Evolutionary conservation across 768 basidiomycete genomes (phyloP).

Genomic region (Clavulina sp.): DNA sequence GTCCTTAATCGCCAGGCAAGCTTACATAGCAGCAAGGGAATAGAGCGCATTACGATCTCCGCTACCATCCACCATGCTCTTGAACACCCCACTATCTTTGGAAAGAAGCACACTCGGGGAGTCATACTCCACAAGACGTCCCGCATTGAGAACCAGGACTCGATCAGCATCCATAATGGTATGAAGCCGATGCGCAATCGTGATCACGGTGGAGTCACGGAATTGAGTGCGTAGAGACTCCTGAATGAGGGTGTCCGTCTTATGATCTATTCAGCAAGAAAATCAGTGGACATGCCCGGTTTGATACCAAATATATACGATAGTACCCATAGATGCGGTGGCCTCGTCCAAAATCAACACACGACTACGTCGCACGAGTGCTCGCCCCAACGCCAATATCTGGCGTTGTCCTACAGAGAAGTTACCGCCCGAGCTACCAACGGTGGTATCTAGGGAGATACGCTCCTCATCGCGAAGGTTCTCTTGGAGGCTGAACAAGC

Average conservation of each 20-base stretch:
- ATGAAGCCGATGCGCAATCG: slow-evolving; percentile 41
- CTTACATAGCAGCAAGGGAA: no score
- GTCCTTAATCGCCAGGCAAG: no score
- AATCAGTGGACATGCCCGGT: not conserved
- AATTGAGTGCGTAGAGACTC: slow-evolving; percentile 31
- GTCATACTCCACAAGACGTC: slow-evolving; percentile 39
- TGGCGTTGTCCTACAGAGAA: slow-evolving; percentile 28
- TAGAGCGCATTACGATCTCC: not conserved
- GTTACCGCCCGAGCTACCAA: slow-evolving; percentile 22
- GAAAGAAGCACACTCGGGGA: slow-evolving; percentile 32
- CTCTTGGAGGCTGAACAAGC: slow-evolving; percentile 14
- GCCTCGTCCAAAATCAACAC: slow-evolving; percentile 19
- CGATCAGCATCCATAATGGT: slow-evolving; percentile 25
- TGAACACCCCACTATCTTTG: slow-evolving; percentile 33
- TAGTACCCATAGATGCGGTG: slow-evolving; percentile 13
- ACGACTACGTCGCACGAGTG: slow-evolving; percentile 38
- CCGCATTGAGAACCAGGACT: slow-evolving; percentile 24
- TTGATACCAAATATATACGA: not conserved
- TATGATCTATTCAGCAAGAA: slow-evolving; percentile 28
- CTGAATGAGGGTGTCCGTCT: slow-evolving; percentile 40
- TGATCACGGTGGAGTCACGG: slow-evolving; percentile 32
- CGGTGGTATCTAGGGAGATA: slow-evolving; percentile 20
- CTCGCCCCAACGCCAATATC: slow-evolving; percentile 22
- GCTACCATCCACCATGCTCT: slow-evolving; percentile 24
- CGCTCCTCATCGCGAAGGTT: slow-evolving; percentile 7